Evolutionary conservation across 106 monocot species (phyloP), one percentile per base, ranked within the genome.

Genomic region (Platanthera guangdongensis): DNA sequence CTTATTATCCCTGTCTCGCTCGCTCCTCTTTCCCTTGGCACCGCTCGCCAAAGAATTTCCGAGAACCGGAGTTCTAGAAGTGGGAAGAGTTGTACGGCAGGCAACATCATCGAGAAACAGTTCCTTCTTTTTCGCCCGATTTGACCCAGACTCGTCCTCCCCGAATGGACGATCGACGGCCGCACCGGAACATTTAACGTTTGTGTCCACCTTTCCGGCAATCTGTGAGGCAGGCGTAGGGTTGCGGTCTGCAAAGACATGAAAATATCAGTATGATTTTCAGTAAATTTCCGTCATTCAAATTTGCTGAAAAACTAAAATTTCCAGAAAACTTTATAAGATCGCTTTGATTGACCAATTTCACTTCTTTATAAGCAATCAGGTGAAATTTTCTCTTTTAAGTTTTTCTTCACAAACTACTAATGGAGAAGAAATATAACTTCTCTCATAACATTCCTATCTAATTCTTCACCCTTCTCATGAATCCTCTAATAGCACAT

Each of bases 1-100:
- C 79, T 85, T 89, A 16, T 77, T 81, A 9, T 84, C 86, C 54
- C 82, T 82, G 39, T 90, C 90, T 67, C 87, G 85, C n/a, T 86
- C 90, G 22, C 87, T 90, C 72, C 87, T 84, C 80, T 90, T 90
- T 59, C 90, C 84, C 81, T 90, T 90, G 9, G 83, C 76, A 55
- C 84, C 78, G 50, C 82, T 87, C 11, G 63, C 57, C 59, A 87
- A 73, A 69, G 87, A 82, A 80, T 25, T 77, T 63, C 77, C 77
- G 75, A 77, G 60, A 59, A 74, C 80, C 19, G 88, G 68, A 16
- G 87, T 19, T 10, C 69, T 46, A 78, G 80, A 74, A 64, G 82
- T 18, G 51, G 57, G 52, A 21, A 74, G 64, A 57, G 80, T 19
- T 48, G 78, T 67, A 79, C 80, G 72, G 3, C 78, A 81, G 30